Evolutionary conservation across 2,329 filamentous ascomycete species (phyloP), one percentile per base, ranked within the genome.

Genomic region (Penicillium sp.): DNA sequence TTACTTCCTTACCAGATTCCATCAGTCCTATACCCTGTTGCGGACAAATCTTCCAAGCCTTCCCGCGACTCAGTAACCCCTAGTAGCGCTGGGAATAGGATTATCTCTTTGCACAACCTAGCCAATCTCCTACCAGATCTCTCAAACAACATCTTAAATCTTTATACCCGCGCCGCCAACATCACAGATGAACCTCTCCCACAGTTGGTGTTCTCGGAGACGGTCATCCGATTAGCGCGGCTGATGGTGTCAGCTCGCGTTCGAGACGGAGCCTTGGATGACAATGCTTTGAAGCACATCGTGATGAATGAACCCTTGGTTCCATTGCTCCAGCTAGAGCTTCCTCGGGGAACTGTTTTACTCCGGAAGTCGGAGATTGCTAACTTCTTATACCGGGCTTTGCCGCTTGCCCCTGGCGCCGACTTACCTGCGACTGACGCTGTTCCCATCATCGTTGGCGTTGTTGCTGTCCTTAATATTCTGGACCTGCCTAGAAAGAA

Each of bases 401-500:
- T 90, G 54, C 90, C 89, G 10, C 82, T 84, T 4, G 82, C 83
- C 5, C 76, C 80, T 25, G 64, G 71, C 16, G 79, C 83, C 7
- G 81, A 86, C 0, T 77, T 96, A 50, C 88, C 87, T 3, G 84
- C 88, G 4, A 85, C 86, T 10, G 92, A 96, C 72, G 82, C 89
- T 23, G 85, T 90, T 12, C 85, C 88, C 10, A 87, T 97, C 35
- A 79, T 97, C 16, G 87, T 91, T 61, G 93, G 91, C 13, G 91
- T 97, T 61, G 88, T 91, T 8, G 86, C 89, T n/a, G 85, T 95
- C n/a, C 78, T 97, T 10, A 88, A 90, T 0, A 80, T 84, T 6
- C 75, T 99, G 8, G 90, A 90, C 1, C 83, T 93, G 57, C 85
- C 91, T 56, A 84, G 94, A 54, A 97, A 97, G 75, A 96, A 95